Base-by-base conservation (phyloP, 352 stramenopile species). In the Globisporangium nagaii region DNA sequence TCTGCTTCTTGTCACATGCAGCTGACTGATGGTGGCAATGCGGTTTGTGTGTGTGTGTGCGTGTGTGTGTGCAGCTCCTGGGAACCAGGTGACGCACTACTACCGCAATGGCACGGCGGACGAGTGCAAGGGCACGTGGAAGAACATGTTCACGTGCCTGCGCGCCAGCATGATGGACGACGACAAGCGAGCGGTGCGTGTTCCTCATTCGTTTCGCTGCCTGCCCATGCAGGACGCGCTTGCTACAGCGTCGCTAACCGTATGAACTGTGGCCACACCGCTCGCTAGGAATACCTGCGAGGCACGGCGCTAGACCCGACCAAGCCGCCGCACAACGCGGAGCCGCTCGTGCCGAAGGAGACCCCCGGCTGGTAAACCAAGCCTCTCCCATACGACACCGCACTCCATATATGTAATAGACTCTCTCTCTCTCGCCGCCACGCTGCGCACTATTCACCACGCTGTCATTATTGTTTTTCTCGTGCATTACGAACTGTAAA, bases 11-110 rank as follows among this genome's bases (percentile, higher is more conserved):
- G 3, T 24, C 10, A 35, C 20, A 11, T 60, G 20, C 34, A 24
- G 34, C 20, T 35, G 2, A n/a, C 15, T 30, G 31, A 24, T 37
- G 8, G 8, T 28, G 3, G 6, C 44, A 19, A n/a, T 35, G 13
- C 19, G 10, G 20, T 1, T 27, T 3, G 17, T 39, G 44, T 24
- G 9, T 56, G 35, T 32, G 3, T 24, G 44, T n/a, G 8, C 51
- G 35, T 24, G 4, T 15, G 40, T 27, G 12, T 32, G 15, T 55
- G 41, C 41, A 93, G 84, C 84, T 17, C 81, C 80, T 25, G 73
- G 73, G 9, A 88, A 91, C 55, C 84, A 93, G 47, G 80, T 90
- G 75, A 81, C 80, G 55, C 73, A 89, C 52, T 90, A 88, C 59
- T 93, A 93, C 56, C 73, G 80, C 31, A 68, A 82, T 41, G 84